Base-by-base conservation (phyloP, 495 filamentous ascomycete genomes). In the Copromyces sp. region DNA sequence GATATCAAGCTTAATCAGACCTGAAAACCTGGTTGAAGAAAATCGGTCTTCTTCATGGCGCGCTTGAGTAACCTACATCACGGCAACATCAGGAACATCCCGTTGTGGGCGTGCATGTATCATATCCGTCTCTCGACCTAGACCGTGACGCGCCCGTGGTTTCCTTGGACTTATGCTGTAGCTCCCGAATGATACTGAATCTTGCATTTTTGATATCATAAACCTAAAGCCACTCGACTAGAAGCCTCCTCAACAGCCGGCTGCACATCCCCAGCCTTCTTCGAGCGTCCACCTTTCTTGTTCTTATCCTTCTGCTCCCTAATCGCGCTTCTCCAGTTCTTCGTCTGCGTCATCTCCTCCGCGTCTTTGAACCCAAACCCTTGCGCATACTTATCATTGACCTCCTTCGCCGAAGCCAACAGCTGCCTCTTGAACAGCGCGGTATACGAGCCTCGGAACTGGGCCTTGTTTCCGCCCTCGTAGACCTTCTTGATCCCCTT, bases 371-470 rank as follows among this genome's bases (percentile, higher is more conserved):
- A 87, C 39, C 93, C 91, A 82, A 92, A 95, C 73, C 84, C 87
- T 74, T 86, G 85, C 45, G 92, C 89, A 83, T 91, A 97, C 76
- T 86, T 88, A 72, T 91, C 90, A 82, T 97, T 97, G 35, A 91
- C 84, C 61, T 90, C 89, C 72, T 92, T 89, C 39, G 91, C 87
- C 12, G 84, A 77, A 24, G 92, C 89, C 80, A 90, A 86, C 75
- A 85, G 84, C 45, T 80, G 79, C 79, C 88, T 90, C 76, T 92
- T 80, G 82, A 94, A 78, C 44, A 99, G 80, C 0, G 92, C 90
- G 1, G 88, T 79, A 82, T 98, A 98, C 39, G 76, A 85, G 0
- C 94, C 94, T 24, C 84, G 84, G 37, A 85, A 74, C 68, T 86
- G 84, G 42, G 87, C 82, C 11, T 74, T 78, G 78, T 94, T 84